Evolutionary conservation across 1,284 basidiomycete species (phyloP).

Genomic region (Naganishia sp.): DNA sequence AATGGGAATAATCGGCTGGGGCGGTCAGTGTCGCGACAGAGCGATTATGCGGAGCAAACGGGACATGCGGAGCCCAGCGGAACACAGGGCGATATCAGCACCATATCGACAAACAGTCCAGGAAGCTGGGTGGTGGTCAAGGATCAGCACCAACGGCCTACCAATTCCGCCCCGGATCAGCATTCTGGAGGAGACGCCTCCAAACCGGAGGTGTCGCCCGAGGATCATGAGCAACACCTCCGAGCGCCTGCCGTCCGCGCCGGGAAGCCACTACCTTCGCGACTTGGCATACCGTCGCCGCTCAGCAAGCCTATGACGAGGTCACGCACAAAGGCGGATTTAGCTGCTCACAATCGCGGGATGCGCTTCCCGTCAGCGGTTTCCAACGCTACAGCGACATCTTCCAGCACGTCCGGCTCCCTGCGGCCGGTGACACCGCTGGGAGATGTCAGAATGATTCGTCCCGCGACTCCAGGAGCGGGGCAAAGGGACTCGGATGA

Average conservation of each 20-base stretch:
- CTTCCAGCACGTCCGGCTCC: slow-evolving; percentile 17
- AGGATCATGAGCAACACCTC: neutral
- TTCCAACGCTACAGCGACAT: slow-evolving; percentile 2
- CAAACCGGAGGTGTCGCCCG: neutral
- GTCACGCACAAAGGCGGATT: neutral
- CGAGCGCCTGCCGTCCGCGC: neutral
- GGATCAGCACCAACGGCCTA: neutral
- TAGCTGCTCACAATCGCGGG: neutral
- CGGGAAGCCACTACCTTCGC: slow-evolving; percentile 1
- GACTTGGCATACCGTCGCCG: slow-evolving; percentile 21
- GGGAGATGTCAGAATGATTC: neutral
- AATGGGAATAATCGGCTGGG: slow-evolving; percentile 7
- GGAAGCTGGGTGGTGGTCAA: slow-evolving; percentile 27
- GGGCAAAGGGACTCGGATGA: slow-evolving; percentile 3
- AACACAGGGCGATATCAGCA: slow-evolving; percentile 18
- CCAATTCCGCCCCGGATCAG: neutral
- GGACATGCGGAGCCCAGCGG: slow-evolving; percentile 8
- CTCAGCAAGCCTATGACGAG: slow-evolving; percentile 9
- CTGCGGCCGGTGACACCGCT: slow-evolving; percentile 1
- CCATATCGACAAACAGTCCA: slow-evolving; percentile 20
- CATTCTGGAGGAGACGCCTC: neutral
- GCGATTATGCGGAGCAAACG: slow-evolving; percentile 17
- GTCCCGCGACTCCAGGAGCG: slow-evolving; percentile 1
- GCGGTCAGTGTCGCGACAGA: slow-evolving; percentile 10
- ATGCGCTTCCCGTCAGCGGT: neutral